Conservation (phyloP, 1,284 basidiomycete genomes). For the Naganishia liquefaciens region DNA sequence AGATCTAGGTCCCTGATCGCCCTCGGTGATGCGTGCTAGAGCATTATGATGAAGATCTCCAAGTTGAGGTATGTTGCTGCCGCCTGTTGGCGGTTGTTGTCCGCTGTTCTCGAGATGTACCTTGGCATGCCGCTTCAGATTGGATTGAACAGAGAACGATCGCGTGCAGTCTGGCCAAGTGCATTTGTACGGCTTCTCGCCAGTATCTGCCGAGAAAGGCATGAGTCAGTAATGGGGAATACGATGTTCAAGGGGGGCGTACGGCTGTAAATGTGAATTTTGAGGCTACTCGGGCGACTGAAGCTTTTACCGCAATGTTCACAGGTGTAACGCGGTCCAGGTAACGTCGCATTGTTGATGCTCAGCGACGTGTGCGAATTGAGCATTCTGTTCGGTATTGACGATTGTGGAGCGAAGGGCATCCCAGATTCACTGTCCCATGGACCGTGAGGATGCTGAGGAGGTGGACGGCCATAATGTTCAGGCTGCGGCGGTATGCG, state of each 20-base stretch:
- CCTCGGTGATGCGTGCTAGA: neutral
- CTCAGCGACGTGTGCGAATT: neutral
- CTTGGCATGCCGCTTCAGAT: slow-evolving; percentile 35
- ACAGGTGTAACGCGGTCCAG: slow-evolving; percentile 33
- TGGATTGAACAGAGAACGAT: slow-evolving; percentile 34
- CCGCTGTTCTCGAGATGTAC: slow-evolving; percentile 29
- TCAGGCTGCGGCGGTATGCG: neutral
- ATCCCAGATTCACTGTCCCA: slow-evolving; percentile 1
- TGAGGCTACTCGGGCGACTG: slow-evolving; percentile 33
- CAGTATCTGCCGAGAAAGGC: slow-evolving; percentile 22
- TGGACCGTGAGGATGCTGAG: neutral
- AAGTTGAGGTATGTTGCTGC: neutral
- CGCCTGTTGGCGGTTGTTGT: neutral
- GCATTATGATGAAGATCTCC: neutral
- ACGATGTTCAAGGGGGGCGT: neutral
- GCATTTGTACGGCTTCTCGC: slow-evolving; percentile 34
- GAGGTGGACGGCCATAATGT: neutral
- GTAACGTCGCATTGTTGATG: slow-evolving; percentile 2
- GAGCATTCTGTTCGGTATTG: slow-evolving; percentile 4
- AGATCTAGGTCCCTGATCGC: neutral
- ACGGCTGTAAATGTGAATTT: slow-evolving; percentile 34
- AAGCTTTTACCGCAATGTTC: slow-evolving; percentile 34
- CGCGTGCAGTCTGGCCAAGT: slow-evolving; percentile 30
- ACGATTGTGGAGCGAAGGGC: slow-evolving; percentile 2
- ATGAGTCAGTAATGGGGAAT: neutral